Percentiles rank a stretch among this genome's conserved stretches.
Evolutionary conservation across 331 rosid genomes (phyloP).

Genomic region (Pyrus hybrid): DNA sequence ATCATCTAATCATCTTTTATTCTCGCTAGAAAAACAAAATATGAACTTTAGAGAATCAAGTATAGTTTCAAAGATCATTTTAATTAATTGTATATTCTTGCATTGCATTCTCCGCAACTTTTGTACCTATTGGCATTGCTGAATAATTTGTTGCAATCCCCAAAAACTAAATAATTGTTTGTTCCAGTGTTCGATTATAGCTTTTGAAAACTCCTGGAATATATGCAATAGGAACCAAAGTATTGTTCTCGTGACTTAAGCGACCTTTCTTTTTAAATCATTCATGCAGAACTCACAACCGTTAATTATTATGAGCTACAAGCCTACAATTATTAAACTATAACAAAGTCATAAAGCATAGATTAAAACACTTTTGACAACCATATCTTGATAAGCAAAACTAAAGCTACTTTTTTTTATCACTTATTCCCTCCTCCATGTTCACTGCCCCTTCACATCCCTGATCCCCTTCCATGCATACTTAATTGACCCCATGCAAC

Average conservation of each 20-base stretch:
- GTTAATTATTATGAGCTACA: neutral
- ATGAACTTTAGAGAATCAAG: no score
- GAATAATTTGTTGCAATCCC: no score
- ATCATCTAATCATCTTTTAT: no score
- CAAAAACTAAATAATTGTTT: no score
- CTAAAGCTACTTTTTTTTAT: constrained; percentile 4
- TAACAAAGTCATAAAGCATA: neutral
- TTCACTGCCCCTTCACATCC: constrained; percentile 30
- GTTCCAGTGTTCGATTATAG: no score
- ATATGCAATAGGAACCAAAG: neutral
- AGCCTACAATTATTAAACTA: neutral
- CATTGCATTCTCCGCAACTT: no score
- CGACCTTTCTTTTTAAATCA: neutral
- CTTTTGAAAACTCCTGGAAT: no score
- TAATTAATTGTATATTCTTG: no score
- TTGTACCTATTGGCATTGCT: no score
- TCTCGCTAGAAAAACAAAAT: no score
- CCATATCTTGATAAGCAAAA: constrained; percentile 23
- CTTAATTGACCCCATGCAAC: neutral
- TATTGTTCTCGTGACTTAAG: neutral
- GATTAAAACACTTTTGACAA: neutral
- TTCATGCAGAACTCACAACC: neutral
- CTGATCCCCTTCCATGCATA: neutral
- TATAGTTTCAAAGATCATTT: no score
- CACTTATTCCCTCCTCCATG: constrained; percentile 22